A percentile compares a stretch with the other conserved stretches of the same genome.
Evolutionary conservation across 805 yeast species (phyloP).

Genomic region (Cyberlindnera lachancei): DNA sequence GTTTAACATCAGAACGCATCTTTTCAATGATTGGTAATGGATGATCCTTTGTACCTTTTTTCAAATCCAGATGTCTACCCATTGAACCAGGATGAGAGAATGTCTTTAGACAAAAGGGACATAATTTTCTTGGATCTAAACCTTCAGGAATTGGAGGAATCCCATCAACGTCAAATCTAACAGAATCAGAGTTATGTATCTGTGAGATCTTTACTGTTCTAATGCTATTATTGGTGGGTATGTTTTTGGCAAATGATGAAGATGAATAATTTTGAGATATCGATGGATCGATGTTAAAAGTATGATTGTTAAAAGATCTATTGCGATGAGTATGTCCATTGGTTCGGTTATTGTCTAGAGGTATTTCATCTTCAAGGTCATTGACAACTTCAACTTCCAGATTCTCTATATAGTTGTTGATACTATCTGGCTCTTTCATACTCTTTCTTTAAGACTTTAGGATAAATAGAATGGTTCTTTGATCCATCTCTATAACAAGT

Average conservation of each 20-base stretch:
- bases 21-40: slow-evolving; percentile 41
- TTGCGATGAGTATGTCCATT: no score
- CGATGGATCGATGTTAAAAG: slow-evolving; percentile 9
- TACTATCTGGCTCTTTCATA: slow-evolving; percentile 4
- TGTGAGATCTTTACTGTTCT: slow-evolving; percentile 1
- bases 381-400: slow-evolving; percentile 13
- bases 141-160: slow-evolving; percentile 23
- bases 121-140: slow-evolving; percentile 28
- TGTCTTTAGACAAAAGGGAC: slow-evolving; percentile 45
- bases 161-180: slow-evolving; percentile 9
- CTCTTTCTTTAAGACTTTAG: no score
- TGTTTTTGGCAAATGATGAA: no score
- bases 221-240: not conserved
- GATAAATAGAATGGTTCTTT: no score
- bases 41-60: slow-evolving; percentile 45
- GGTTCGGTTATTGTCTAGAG: no score
- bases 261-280: slow-evolving; percentile 3
- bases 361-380: no score
- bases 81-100: slow-evolving; percentile 53
- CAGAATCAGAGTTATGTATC: slow-evolving; percentile 4
- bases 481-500: no score
- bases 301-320: no score
- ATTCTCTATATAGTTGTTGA: slow-evolving; percentile 13
- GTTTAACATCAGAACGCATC: slow-evolving; percentile 40
- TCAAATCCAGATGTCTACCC: slow-evolving; percentile 51